phyloP scores from a whole-genome alignment of 176 grass and related monocot genomes.

The Carex parvula region DNA sequence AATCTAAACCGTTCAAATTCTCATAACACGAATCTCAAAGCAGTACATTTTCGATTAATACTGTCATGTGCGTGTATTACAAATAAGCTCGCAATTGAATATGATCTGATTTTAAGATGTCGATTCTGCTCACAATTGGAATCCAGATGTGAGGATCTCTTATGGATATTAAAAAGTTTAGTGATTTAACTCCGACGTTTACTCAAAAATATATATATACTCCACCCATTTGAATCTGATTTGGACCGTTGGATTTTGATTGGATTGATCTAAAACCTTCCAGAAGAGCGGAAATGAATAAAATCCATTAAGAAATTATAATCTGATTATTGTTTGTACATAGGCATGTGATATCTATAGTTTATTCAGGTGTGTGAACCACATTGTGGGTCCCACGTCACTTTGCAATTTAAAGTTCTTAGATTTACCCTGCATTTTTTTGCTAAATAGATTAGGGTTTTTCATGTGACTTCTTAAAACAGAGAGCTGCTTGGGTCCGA shows the following conservation, averaged over 20 bases:
- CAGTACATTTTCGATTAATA: too few species aligned
- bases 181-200: too few species aligned
- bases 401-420: not conserved
- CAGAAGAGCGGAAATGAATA: not conserved
- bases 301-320: not conserved
- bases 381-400: not conserved
- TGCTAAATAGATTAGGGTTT: not conserved
- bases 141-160: too few species aligned
- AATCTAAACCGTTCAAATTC: too few species aligned
- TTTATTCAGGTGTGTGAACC: conserved; percentile 11
- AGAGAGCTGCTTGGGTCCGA: too few species aligned
- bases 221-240: not conserved
- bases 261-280: not conserved
- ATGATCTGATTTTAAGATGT: too few species aligned
- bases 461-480: too few species aligned
- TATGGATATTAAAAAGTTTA: too few species aligned
- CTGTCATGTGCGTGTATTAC: too few species aligned
- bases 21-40: too few species aligned
- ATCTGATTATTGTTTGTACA: not conserved
- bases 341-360: conserved; percentile 15
- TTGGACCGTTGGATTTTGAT: not conserved
- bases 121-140: too few species aligned
- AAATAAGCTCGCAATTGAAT: too few species aligned
- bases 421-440: not conserved
- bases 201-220: not conserved